Evolutionary conservation across 345 rosid genomes (phyloP), one percentile per base, ranked within the genome.

Genomic region (Hirschfeldia incana): DNA sequence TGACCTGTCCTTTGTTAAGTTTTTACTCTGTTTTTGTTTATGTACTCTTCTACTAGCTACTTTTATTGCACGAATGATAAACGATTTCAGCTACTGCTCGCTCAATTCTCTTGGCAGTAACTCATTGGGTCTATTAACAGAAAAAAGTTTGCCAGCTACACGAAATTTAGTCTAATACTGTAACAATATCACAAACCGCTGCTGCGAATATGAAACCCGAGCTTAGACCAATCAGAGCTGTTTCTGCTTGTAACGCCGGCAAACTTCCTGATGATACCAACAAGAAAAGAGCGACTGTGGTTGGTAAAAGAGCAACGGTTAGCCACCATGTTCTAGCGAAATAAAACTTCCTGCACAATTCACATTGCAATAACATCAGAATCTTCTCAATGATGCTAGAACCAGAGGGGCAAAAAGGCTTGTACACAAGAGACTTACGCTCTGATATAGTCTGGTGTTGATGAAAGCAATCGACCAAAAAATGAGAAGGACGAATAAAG

Each of bases 181-280:
- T n/a, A n/a, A n/a, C n/a, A n/a, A n/a, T n/a, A n/a, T n/a, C n/a
- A n/a, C n/a, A 91, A 75, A 94, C 97, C 1, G 98, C 97, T 1
- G 94, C 94, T 1, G 98, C 97, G 59, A 94, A 94, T 79, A 94
- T 90, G 88, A 94, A 94, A 3, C 98, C 98, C 0, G 97, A 94
- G 79, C 98, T 94, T 68, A 92, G 64, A 28, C 97, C 97, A 0
- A 94, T 87, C 12, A 94, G 34, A 28, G 97, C 86, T 4, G 97
- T 92, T 51, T 89, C 89, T 42, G 79, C 83, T 3, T 83, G 85
- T 69, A 94, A 67, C 0, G 89, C 94, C 60, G 81, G 6, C 13
- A 62, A 80, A 30, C 80, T 69, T 16, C 88, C 85, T 10, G 90
- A 88, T 26, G 82, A 62, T 2, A 90, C 91, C 21, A 94, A 83